phyloP scores from a whole-genome alignment of 768 basidiomycete genomes.

The Galerina marginata region DNA sequence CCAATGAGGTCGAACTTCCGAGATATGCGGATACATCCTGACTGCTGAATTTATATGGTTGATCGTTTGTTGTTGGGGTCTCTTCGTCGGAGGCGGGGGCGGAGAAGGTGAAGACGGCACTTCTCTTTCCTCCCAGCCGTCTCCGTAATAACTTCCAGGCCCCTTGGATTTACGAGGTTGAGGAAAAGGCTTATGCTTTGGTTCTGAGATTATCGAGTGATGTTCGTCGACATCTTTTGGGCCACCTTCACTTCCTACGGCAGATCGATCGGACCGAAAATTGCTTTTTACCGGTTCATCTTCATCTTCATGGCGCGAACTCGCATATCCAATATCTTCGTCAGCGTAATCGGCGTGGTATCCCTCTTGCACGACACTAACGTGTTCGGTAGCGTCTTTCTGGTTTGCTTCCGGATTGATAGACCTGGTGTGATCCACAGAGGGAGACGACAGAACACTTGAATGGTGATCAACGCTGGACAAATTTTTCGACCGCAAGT shows the following conservation, averaged over 20 bases:
- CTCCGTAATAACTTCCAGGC: constrained; percentile 15
- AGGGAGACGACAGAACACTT: neutral
- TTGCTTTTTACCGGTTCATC: neutral
- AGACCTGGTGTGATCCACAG: neutral
- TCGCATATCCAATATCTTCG: neutral
- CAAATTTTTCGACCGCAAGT: neutral
- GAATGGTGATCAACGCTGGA: neutral
- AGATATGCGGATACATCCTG: constrained; percentile 25
- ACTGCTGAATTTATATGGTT: neutral
- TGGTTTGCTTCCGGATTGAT: too few relatives aligned
- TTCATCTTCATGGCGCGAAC: neutral
- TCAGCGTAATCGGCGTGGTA: neutral
- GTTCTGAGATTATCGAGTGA: neutral
- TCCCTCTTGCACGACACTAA: neutral
- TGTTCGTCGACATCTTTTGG: neutral
- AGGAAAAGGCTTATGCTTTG: neutral
- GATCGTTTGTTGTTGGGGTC: neutral
- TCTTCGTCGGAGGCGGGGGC: neutral
- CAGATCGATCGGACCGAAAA: neutral
- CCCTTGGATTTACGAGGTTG: neutral
- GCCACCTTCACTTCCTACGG: neutral
- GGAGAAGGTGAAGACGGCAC: constrained; percentile 1
- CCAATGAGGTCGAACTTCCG: constrained; percentile 41
- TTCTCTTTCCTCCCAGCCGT: constrained; percentile 12
- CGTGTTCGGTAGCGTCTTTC: neutral